A percentile compares a stretch with the other conserved stretches of the same genome.
These are phyloP conservation scores for Nigrospora sphaerica DNA, from an alignment of 2,329 filamentous ascomycete genomes.

Conservation along the genomic window DNA sequence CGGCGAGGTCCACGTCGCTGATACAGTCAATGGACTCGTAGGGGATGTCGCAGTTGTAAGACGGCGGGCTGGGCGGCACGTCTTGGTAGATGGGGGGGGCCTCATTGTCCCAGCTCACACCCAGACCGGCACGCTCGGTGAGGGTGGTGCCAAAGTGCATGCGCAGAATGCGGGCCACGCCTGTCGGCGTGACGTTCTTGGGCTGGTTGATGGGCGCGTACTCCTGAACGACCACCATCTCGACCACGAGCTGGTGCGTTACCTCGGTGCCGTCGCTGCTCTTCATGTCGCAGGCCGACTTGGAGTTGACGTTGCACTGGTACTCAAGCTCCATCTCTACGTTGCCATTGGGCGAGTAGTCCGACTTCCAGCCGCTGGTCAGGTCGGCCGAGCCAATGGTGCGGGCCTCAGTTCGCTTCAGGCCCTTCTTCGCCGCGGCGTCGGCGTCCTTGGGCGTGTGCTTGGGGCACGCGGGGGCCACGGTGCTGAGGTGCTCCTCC, in stretches of 20 bases:
- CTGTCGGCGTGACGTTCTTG: slow-evolving; percentile 71
- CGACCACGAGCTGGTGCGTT: slow-evolving; percentile 78
- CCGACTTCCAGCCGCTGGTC: slow-evolving; percentile 84
- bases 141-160: slow-evolving; percentile 84
- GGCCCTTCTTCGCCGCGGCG: slow-evolving; percentile 55
- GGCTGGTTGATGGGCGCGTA: slow-evolving; percentile 66
- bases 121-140: slow-evolving; percentile 77
- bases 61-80: slow-evolving; percentile 78
- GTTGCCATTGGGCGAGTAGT: slow-evolving; percentile 48
- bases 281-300: slow-evolving; percentile 72
- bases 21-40: slow-evolving; percentile 3
- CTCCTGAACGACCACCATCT: slow-evolving; percentile 92
- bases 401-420: slow-evolving; percentile 67
- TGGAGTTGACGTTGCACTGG: slow-evolving; percentile 46
- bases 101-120: slow-evolving; percentile 96
- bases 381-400: slow-evolving; percentile 75
- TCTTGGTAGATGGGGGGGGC: slow-evolving; percentile 90
- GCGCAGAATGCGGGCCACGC: slow-evolving; percentile 80
- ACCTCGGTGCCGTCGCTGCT: slow-evolving; percentile 69
- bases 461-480: slow-evolving; percentile 72
- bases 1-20: background rate
- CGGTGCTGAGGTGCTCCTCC: slow-evolving; percentile 75
- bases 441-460: slow-evolving; percentile 50
- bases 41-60: slow-evolving; percentile 37
- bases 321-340: slow-evolving; percentile 81